These are phyloP conservation scores for Dryas octopetala DNA, from an alignment of 306 rosid species.

Conservation along the genomic window DNA sequence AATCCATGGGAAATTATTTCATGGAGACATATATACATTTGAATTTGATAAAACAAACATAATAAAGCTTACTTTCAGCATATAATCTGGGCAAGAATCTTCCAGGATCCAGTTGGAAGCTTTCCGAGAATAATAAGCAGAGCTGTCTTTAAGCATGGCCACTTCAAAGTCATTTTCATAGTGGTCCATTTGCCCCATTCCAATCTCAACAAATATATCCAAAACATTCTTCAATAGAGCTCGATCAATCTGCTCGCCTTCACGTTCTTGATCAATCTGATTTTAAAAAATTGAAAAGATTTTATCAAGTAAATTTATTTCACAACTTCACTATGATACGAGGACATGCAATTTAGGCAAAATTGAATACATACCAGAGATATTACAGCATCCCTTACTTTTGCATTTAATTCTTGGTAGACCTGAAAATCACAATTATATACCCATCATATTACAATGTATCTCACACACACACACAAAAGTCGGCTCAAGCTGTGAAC, in stretches of 20 bases:
- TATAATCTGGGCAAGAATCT: slow-evolving; percentile 56
- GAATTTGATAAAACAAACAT: not conserved
- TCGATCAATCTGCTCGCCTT: slow-evolving; percentile 63
- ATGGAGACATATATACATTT: not conserved
- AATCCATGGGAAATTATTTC: slow-evolving; percentile 12
- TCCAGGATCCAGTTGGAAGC: slow-evolving; percentile 59
- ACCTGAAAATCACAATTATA: slow-evolving; percentile 46
- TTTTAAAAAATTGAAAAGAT: not conserved
- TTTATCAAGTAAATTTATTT: not conserved
- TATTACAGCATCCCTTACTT: slow-evolving; percentile 61
- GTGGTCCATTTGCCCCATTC: slow-evolving; percentile 45
- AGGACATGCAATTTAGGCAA: not conserved
- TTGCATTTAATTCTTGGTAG: slow-evolving; percentile 55
- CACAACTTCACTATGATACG: not conserved
- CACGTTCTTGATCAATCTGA: slow-evolving; percentile 59
- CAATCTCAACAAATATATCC: slow-evolving; percentile 62
- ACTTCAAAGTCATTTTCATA: slow-evolving; percentile 55
- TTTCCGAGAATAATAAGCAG: slow-evolving; percentile 47
- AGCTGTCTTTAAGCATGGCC: slow-evolving; percentile 47
- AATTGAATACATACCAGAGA: slow-evolving; percentile 47
- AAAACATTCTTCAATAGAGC: slow-evolving; percentile 54
- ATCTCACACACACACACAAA: not conserved
- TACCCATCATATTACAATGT: not conserved
- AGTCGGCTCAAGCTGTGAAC: not conserved
- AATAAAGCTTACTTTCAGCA: slow-evolving; percentile 38